A percentile compares a stretch with the other conserved stretches of the same genome.
These are phyloP conservation scores for Peronospora tabacina DNA, from an alignment of 352 stramenopile species.

Conservation along the genomic window DNA sequence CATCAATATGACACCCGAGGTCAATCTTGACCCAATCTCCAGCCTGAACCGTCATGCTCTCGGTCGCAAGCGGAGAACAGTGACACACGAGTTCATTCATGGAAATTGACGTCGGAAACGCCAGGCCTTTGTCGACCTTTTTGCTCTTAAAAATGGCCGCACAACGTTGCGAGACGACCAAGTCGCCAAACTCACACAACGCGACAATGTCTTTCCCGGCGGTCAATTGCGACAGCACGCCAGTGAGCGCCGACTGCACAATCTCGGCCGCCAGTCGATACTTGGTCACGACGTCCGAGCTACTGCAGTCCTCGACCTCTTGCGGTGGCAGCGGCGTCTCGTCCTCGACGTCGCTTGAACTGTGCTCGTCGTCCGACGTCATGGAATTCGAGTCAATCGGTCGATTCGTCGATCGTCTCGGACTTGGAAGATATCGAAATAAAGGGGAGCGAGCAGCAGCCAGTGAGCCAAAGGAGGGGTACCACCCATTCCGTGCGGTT, in stretches of 20 bases:
- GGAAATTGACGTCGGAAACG: conserved; percentile 98
- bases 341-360: conserved; percentile 58
- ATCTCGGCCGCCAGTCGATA: conserved; percentile 99
- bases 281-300: conserved; percentile 92
- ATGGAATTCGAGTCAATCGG: conserved; percentile 23
- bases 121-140: conserved; percentile 96
- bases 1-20: conserved; percentile 99
- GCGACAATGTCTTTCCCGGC: conserved; percentile 93
- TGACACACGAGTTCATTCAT: conserved; percentile 99
- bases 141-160: conserved; percentile 95
- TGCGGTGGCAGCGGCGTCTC: conserved; percentile 48
- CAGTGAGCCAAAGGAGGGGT: conserved; percentile 1
- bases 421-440: conserved; percentile 5
- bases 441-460: conserved; percentile 1
- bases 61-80: conserved; percentile 91
- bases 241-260: conserved; percentile 94
- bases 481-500: not conserved
- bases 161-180: conserved; percentile 75
- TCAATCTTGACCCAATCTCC: conserved; percentile 92
- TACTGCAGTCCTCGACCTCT: conserved; percentile 78
- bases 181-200: conserved; percentile 90
- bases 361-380: conserved; percentile 36
- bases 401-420: conserved; percentile 12
- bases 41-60: conserved; percentile 69
- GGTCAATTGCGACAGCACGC: conserved; percentile 90